Evolutionary conservation across 1,284 basidiomycete genomes (phyloP).

Genomic region (Melampsora abietis-canadensis): DNA sequence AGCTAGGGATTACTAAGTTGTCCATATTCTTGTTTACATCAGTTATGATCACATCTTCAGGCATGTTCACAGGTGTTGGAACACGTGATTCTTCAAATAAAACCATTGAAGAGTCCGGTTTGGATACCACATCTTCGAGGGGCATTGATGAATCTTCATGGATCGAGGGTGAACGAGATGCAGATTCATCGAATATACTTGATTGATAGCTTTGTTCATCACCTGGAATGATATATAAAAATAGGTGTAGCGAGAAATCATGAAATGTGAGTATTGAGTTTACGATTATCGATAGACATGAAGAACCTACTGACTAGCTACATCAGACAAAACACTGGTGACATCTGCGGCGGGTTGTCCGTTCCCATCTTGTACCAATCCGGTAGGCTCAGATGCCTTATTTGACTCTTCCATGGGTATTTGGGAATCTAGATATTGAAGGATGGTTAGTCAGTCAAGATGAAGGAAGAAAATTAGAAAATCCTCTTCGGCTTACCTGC

Average conservation of each 20-base stretch:
- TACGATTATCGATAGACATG: not conserved
- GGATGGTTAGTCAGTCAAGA: not conserved
- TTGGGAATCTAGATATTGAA: too few species aligned
- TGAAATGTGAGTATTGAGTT: not conserved
- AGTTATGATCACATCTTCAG: not conserved
- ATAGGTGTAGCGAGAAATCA: not conserved
- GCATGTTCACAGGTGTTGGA: not conserved
- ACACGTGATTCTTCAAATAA: not conserved
- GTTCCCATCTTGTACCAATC: too few species aligned
- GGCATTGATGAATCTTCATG: not conserved
- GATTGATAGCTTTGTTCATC: not conserved
- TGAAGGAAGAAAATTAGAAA: not conserved
- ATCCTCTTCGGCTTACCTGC: not conserved
- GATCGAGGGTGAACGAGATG: not conserved
- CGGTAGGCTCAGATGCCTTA: not conserved
- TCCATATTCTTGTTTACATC: not conserved
- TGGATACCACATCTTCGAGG: not conserved
- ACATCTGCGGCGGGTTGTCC: not conserved
- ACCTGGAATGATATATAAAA: not conserved
- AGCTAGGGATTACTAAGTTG: not conserved
- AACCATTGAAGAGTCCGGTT: not conserved
- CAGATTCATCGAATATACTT: not conserved
- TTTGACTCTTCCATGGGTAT: not conserved
- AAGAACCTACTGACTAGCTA: constrained; percentile 6
- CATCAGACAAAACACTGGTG: not conserved